Conservation (phyloP, 305 asterid species). For the Plantago coronopus region DNA sequence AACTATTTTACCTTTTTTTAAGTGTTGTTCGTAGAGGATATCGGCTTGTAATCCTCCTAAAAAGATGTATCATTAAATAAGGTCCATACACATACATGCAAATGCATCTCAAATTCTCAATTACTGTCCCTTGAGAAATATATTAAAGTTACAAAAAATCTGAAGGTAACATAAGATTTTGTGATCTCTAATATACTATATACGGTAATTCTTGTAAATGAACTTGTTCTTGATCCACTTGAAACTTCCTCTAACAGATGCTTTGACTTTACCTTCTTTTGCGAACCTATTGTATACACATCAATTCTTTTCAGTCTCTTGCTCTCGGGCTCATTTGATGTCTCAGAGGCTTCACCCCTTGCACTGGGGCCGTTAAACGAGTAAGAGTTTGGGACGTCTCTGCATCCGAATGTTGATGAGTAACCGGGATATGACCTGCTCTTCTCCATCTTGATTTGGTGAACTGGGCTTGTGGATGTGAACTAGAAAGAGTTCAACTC, state of each 20-base stretch:
- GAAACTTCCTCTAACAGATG: conserved; percentile 64
- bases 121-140: too few species aligned
- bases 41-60: too few species aligned
- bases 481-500: too few species aligned
- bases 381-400: conserved; percentile 37
- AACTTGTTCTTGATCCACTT: conserved; percentile 82
- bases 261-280: conserved; percentile 66
- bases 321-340: conserved; percentile 52
- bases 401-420: conserved; percentile 37
- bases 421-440: conserved; percentile 64
- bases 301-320: conserved; percentile 87
- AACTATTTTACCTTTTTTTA: too few species aligned
- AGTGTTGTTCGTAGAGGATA: too few species aligned
- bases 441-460: conserved; percentile 52
- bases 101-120: too few species aligned
- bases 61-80: too few species aligned
- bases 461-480: not conserved
- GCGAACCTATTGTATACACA: conserved; percentile 59
- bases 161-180: too few species aligned
- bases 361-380: conserved; percentile 60
- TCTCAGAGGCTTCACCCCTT: conserved; percentile 27
- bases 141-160: too few species aligned
- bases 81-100: too few species aligned
- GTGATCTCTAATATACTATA: conserved; percentile 13
- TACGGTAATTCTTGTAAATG: conserved; percentile 37